Conservation (phyloP, 192 early-diverging fungal species). For the Entrophospora sp. region DNA sequence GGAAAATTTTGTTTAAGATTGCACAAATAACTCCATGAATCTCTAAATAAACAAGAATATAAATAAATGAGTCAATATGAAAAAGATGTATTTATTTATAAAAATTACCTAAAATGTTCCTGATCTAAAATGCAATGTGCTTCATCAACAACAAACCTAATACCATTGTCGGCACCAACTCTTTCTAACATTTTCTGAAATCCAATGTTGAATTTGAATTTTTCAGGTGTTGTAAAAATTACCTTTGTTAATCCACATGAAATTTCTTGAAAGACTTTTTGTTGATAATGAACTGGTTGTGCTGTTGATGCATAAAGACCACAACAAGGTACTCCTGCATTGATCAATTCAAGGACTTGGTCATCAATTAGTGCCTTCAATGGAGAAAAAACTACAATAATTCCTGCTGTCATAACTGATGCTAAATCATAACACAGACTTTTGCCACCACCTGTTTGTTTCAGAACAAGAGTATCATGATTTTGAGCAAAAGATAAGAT, state of each 20-base stretch:
- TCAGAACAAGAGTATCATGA: not conserved
- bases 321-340: conserved; percentile 29
- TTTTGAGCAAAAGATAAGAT: not conserved
- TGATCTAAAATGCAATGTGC: conserved; percentile 69
- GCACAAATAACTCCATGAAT: conserved; percentile 74
- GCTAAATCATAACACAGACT: not conserved
- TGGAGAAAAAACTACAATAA: conserved; percentile 89
- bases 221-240: conserved; percentile 81
- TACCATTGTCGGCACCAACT: conserved; percentile 40
- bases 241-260: conserved; percentile 38
- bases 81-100: not conserved
- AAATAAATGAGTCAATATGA: conserved; percentile 39
- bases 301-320: conserved; percentile 49
- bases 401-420: conserved; percentile 18
- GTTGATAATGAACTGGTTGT: conserved; percentile 45
- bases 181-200: conserved; percentile 49
- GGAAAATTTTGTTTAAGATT: conserved; percentile 56
- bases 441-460: not conserved
- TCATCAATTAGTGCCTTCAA: conserved; percentile 93
- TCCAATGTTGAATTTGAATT: conserved; percentile 39
- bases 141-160: conserved; percentile 89
- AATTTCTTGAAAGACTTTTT: conserved; percentile 10
- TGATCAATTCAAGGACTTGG: conserved; percentile 64
- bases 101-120: not conserved
- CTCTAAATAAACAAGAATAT: conserved; percentile 96